phyloP scores from a whole-genome alignment of 129 eudicot species.

The Chrysanthemum lavandulifolium region DNA sequence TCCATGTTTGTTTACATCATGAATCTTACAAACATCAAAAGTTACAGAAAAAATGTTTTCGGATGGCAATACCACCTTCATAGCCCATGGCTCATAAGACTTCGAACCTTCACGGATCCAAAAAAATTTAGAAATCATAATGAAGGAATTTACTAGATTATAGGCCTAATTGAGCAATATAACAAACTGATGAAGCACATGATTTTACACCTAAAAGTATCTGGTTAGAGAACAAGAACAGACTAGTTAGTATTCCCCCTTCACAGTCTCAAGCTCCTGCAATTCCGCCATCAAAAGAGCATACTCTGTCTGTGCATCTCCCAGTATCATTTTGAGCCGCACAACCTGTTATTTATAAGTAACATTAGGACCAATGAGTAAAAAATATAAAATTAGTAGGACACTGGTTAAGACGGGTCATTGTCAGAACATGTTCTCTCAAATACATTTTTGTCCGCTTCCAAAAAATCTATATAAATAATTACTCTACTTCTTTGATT shows the following conservation, averaged over 20 bases:
- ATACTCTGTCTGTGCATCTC: conserved; percentile 48
- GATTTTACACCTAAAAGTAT: conserved; percentile 19
- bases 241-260: conserved; percentile 33
- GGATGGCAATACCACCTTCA: neutral
- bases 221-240: neutral
- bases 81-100: neutral
- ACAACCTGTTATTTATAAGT: conserved; percentile 40
- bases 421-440: neutral
- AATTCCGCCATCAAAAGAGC: conserved; percentile 45
- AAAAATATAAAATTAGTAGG: neutral
- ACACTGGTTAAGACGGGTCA: neutral
- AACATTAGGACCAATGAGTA: neutral
- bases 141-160: neutral
- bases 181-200: neutral
- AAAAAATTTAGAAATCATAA: neutral
- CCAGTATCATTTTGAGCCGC: conserved; percentile 44
- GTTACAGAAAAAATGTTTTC: conserved; percentile 4
- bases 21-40: conserved; percentile 19
- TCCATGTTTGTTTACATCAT: neutral
- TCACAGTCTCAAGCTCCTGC: conserved; percentile 44
- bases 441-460: no score
- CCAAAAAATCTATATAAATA: no score
- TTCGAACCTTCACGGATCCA: neutral
- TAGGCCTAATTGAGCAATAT: neutral
- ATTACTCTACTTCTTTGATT: no score